phyloP scores from a whole-genome alignment of 2,329 filamentous ascomycete species.

The Botrytis elliptica region DNA sequence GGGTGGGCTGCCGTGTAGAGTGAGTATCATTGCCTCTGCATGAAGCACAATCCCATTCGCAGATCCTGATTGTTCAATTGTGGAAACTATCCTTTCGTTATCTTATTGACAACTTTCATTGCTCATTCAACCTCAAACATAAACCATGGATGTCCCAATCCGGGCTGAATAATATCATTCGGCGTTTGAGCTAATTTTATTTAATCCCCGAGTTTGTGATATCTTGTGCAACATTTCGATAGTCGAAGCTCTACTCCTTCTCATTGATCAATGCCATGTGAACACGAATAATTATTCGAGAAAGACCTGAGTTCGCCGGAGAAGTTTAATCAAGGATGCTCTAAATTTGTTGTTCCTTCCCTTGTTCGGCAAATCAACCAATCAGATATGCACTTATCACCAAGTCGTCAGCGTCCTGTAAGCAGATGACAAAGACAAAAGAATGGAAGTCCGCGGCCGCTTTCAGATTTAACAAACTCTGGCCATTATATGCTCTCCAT shows the following conservation, averaged over 20 bases:
- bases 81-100: not conserved
- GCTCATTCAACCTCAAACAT: too few relatives aligned
- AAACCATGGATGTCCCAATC: not conserved
- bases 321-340: not conserved
- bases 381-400: not conserved
- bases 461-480: not conserved
- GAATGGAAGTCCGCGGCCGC: not conserved
- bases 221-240: not conserved
- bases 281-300: not conserved
- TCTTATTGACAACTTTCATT: not conserved
- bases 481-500: not conserved
- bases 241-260: not conserved
- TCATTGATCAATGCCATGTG: not conserved
- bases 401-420: not conserved
- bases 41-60: not conserved
- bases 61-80: not conserved
- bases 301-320: slow-evolving; percentile 6
- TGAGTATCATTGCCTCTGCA: not conserved
- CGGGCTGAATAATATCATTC: not conserved
- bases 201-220: not conserved
- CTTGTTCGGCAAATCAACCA: slow-evolving; percentile 1
- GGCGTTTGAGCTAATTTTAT: not conserved
- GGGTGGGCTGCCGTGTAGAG: slow-evolving; percentile 51
- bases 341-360: not conserved
- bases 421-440: slow-evolving; percentile 10